These are phyloP conservation scores for Camellia granthamiana DNA, from an alignment of 148 eudicot species.

Conservation along the genomic window DNA sequence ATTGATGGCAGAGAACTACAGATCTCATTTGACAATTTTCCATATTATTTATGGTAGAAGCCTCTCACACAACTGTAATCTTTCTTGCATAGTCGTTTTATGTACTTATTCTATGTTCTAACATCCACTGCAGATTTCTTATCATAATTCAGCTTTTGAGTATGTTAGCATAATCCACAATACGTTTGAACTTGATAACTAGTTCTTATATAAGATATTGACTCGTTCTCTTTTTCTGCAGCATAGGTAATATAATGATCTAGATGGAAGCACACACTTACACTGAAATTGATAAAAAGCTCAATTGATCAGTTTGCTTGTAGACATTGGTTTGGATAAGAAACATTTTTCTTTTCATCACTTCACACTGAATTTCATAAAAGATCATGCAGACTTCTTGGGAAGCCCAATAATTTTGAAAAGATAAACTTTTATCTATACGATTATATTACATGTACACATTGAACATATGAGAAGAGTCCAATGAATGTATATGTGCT, in stretches of 20 bases:
- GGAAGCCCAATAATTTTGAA: neutral
- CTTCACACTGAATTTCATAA: neutral
- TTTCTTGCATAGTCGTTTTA: neutral
- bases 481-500: neutral
- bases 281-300: too few species aligned
- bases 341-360: neutral
- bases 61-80: neutral
- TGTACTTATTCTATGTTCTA: neutral
- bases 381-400: neutral
- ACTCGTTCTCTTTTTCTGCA: neutral
- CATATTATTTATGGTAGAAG: conserved; percentile 6
- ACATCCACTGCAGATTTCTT: neutral
- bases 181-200: neutral
- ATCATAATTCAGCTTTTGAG: neutral
- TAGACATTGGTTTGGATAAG: neutral
- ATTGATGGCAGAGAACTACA: neutral
- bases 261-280: neutral
- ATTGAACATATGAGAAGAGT: neutral
- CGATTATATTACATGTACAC: neutral
- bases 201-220: neutral
- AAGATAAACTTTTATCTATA: neutral
- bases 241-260: neutral
- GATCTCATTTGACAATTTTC: neutral
- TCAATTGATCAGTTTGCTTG: too few species aligned
- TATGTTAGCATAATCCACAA: neutral